Conservation (phyloP, 2,329 filamentous ascomycete species). For the Beauveria brongniartii region DNA sequence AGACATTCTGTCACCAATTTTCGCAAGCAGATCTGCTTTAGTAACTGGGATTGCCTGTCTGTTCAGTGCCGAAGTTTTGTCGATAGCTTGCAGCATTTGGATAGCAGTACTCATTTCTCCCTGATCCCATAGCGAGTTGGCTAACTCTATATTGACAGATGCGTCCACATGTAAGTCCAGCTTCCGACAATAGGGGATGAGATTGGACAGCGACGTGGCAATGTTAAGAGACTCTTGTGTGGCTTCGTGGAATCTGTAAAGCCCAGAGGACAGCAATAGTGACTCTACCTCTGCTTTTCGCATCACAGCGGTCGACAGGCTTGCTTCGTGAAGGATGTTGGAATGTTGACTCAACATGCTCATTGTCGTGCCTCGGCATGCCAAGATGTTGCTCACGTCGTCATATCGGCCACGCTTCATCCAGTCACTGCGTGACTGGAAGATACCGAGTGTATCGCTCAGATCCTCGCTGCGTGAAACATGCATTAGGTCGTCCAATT, state of each 20-base stretch:
- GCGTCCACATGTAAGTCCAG: slow-evolving; percentile 72
- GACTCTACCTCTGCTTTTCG: slow-evolving; percentile 67
- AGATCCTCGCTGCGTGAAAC: slow-evolving; percentile 53
- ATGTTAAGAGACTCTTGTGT: slow-evolving; percentile 82
- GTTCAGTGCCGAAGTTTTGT: slow-evolving; percentile 49
- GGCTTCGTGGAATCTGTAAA: slow-evolving; percentile 72
- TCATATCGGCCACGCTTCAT: slow-evolving; percentile 74
- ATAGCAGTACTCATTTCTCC: slow-evolving; percentile 87
- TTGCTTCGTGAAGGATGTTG: slow-evolving; percentile 52
- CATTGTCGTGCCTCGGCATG: slow-evolving; percentile 74
- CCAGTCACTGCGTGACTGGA: slow-evolving; percentile 63
- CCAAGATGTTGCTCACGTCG: slow-evolving; percentile 73
- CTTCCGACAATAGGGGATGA: slow-evolving; percentile 60
- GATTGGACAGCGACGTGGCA: slow-evolving; percentile 71
- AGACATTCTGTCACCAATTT: slow-evolving; percentile 80
- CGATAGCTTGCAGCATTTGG: slow-evolving; percentile 71
- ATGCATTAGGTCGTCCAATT: slow-evolving; percentile 70
- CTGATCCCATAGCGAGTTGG: slow-evolving; percentile 88
- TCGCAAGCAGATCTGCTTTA: slow-evolving; percentile 72
- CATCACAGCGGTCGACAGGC: slow-evolving; percentile 54
- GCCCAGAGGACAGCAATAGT: slow-evolving; percentile 65
- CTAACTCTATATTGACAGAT: slow-evolving; percentile 71
- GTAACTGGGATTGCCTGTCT: slow-evolving; percentile 66
- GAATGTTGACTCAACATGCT: slow-evolving; percentile 67
- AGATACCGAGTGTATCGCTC: slow-evolving; percentile 50